Percentiles rank a stretch among this genome's conserved stretches.
phyloP scores from a whole-genome alignment of 1,284 basidiomycete species.

The Bondarzewia mesenterica region DNA sequence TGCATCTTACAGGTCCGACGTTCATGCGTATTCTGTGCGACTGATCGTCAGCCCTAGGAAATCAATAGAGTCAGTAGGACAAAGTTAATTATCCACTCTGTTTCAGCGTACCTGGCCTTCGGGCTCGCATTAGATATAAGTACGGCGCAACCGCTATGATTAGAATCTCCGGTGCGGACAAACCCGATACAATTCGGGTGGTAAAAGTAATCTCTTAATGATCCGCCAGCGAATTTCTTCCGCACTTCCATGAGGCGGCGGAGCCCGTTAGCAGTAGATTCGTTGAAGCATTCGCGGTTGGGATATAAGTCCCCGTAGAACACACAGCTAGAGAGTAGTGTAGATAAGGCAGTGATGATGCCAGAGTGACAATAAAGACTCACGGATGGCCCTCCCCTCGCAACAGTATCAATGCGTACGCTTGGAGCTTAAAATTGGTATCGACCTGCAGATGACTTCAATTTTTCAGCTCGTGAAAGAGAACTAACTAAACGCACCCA shows the following conservation, averaged over 20 bases:
- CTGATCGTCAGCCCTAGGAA: neutral
- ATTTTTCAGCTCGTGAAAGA: neutral
- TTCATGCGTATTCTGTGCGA: constrained; percentile 9
- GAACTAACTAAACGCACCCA: constrained; percentile 45
- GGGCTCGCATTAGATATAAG: constrained; percentile 47
- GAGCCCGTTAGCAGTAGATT: constrained; percentile 41
- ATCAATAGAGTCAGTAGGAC: neutral
- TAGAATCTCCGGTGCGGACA: constrained; percentile 48
- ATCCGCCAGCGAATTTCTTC: constrained; percentile 57
- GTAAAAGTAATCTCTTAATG: constrained; percentile 48
- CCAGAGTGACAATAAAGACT: constrained; percentile 22
- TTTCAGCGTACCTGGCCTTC: neutral
- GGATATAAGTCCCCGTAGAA: constrained; percentile 89
- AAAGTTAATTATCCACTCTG: neutral
- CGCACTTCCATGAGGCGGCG: constrained; percentile 48
- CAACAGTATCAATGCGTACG: constrained; percentile 84
- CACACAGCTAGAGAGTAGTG: constrained; percentile 58
- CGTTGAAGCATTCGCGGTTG: constrained; percentile 56
- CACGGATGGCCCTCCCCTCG: constrained; percentile 82
- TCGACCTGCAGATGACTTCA: constrained; percentile 52
- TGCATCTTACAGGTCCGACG: neutral
- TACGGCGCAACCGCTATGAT: constrained; percentile 51
- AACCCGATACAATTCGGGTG: constrained; percentile 66
- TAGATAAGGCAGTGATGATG: neutral
- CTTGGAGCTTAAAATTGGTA: constrained; percentile 64